Base-by-base conservation (phyloP, 2,329 filamentous ascomycete genomes). In the Nemania sp. region DNA sequence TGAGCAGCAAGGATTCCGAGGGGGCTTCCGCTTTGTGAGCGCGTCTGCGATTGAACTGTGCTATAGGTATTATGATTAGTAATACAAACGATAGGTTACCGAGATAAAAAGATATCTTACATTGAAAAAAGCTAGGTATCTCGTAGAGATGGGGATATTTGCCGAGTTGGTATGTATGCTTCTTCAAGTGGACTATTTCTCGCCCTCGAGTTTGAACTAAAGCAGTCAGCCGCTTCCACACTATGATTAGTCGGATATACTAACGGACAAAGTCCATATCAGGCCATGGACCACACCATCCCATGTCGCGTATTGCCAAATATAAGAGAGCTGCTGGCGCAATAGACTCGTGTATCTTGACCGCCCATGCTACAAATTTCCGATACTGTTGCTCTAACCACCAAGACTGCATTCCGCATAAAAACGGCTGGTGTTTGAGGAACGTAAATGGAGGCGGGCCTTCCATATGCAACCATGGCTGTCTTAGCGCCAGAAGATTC, bases 221-320 rank as follows among this genome's bases (percentile, higher is more conserved):
- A 40, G 40, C 9, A 36, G 5, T 54, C 28, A 54, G 39, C 26
- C n/a, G 9, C 19, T 14, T 5, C 4, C 20, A 8, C 31, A 5
- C 24, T 11, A 6, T 6, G 5, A 17, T 4, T 19, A 2, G 2
- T 12, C 26, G 6, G 24, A 19, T n/a, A 3, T n/a, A 52, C 55
- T 55, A 2, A 58, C 55, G 14, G 39, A 49, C 43, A 39, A 36
- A 46, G 3, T 55, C 52, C 52, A 58, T 58, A 40, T 55, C 43
- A 4, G 3, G 2, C 55, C 55, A 58, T 9, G 1, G 3, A 8
- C 5, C 6, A 15, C 41, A 23, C 9, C 55, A 19, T 2, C 15
- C 23, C 6, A 11, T 2, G 9, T 5, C 7, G 17, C 39, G 39
- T 48, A 58, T 49, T 19, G 19, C 14, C 14, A 44, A 14, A 23